Conservation (phyloP, 768 basidiomycete species). For the Tylopilus plumbeoviolaceoides region DNA sequence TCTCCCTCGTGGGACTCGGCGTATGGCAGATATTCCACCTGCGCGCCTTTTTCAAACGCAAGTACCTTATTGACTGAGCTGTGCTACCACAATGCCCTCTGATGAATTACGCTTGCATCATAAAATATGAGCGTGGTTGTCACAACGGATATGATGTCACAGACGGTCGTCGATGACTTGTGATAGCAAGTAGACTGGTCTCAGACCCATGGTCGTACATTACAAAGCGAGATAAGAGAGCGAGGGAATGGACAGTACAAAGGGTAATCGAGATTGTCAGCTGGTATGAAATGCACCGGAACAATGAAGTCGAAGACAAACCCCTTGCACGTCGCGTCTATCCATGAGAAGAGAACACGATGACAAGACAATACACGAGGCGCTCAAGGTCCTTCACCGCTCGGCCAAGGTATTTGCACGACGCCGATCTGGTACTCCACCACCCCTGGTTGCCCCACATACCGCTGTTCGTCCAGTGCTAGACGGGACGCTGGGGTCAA, state of each 20-base stretch:
- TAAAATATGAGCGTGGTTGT: background rate
- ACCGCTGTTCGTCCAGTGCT: background rate
- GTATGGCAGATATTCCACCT: constrained; percentile 95
- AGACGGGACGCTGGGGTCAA: background rate
- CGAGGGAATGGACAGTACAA: too few species aligned
- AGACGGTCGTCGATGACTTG: background rate
- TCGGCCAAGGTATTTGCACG: constrained; percentile 34
- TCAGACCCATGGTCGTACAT: constrained; percentile 8
- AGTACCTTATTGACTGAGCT: constrained; percentile 81
- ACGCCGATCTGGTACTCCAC: constrained; percentile 46
- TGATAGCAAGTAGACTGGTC: background rate
- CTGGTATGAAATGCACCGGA: background rate
- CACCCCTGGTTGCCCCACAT: constrained; percentile 8
- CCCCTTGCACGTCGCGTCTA: background rate
- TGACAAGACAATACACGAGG: background rate
- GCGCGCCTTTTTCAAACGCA: constrained; percentile 92
- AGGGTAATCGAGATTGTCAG: background rate
- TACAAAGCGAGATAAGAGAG: background rate
- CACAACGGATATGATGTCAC: background rate
- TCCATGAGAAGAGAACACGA: background rate
- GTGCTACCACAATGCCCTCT: constrained; percentile 6
- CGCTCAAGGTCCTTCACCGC: constrained; percentile 8
- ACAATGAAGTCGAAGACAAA: background rate
- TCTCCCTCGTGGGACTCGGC: constrained; percentile 75
- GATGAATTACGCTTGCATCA: constrained; percentile 1